These are phyloP conservation scores for Ophiostoma ulmi DNA, from an alignment of 2,329 filamentous ascomycete genomes.

Conservation along the genomic window DNA sequence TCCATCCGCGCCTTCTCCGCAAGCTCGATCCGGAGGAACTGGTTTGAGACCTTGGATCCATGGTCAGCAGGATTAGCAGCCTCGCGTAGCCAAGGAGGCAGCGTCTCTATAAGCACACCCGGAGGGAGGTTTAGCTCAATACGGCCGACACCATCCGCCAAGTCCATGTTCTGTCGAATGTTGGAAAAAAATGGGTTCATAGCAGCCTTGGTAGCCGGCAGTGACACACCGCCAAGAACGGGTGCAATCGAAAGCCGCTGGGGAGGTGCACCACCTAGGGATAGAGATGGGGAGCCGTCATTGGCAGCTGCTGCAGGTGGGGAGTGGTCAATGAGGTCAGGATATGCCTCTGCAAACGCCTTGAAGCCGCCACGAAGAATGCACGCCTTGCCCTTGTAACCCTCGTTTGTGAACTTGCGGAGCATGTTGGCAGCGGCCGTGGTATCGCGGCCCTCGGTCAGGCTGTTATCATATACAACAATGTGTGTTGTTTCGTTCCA, in stretches of 20 bases:
- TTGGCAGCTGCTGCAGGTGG: slow-evolving; percentile 29
- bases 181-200: slow-evolving; percentile 92
- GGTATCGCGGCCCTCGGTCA: slow-evolving; percentile 74
- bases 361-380: slow-evolving; percentile 80
- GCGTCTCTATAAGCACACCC: slow-evolving; percentile 43
- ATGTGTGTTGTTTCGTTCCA: slow-evolving; percentile 74
- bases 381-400: slow-evolving; percentile 66
- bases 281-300: slow-evolving; percentile 43
- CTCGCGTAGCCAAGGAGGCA: slow-evolving; percentile 73
- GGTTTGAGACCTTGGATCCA: slow-evolving; percentile 74
- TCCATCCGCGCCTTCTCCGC: slow-evolving; percentile 90
- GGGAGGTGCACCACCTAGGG: slow-evolving; percentile 46
- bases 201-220: slow-evolving; percentile 64
- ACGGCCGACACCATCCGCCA: slow-evolving; percentile 88
- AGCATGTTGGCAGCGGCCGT: slow-evolving; percentile 76
- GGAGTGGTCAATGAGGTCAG: slow-evolving; percentile 55
- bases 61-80: slow-evolving; percentile 63
- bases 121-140: slow-evolving; percentile 51
- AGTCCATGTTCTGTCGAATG: slow-evolving; percentile 93
- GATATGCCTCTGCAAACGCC: slow-evolving; percentile 63
- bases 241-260: slow-evolving; percentile 53
- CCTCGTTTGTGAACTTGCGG: slow-evolving; percentile 85
- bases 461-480: slow-evolving; percentile 79
- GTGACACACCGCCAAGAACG: slow-evolving; percentile 81
- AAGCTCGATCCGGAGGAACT: slow-evolving; percentile 78